Conservation (phyloP, 108 stramenopile genomes). For the Mediolabrus comicus region DNA sequence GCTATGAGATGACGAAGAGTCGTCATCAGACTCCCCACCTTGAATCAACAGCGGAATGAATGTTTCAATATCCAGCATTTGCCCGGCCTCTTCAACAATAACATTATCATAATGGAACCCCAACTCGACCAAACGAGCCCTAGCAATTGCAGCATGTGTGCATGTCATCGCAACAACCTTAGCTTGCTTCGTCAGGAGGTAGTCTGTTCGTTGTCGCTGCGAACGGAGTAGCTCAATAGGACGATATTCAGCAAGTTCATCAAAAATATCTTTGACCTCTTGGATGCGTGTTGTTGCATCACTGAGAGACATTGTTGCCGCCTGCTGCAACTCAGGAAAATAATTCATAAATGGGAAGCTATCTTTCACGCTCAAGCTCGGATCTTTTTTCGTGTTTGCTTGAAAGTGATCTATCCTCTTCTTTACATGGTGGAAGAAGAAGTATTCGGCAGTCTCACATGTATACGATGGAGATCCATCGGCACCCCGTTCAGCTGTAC, state of each 20-base stretch:
- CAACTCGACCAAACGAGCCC: constrained; percentile 86
- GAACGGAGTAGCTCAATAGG: constrained; percentile 95
- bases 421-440: constrained; percentile 68
- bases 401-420: constrained; percentile 55
- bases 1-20: constrained; percentile 29
- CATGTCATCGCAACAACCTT: constrained; percentile 98
- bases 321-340: constrained; percentile 36
- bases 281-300: constrained; percentile 50
- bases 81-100: constrained; percentile 98
- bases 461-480: constrained; percentile 88
- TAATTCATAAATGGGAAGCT: constrained; percentile 70
- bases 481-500: constrained; percentile 68
- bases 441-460: constrained; percentile 94
- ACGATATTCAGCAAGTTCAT: constrained; percentile 90
- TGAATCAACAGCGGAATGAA: constrained; percentile 93
- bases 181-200: constrained; percentile 94
- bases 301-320: constrained; percentile 7
- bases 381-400: not conserved
- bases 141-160: constrained; percentile 97
- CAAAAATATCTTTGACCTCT: constrained; percentile 75
- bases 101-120: constrained; percentile 97
- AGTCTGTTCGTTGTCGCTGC: constrained; percentile 91
- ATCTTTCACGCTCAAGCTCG: constrained; percentile 17
- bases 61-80: constrained; percentile 96
- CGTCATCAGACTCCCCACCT: constrained; percentile 75